Percentiles rank a stretch among this genome's conserved stretches.
Conservation (phyloP, 352 stramenopile species). For the Pilasporangium apinafurcum region DNA sequence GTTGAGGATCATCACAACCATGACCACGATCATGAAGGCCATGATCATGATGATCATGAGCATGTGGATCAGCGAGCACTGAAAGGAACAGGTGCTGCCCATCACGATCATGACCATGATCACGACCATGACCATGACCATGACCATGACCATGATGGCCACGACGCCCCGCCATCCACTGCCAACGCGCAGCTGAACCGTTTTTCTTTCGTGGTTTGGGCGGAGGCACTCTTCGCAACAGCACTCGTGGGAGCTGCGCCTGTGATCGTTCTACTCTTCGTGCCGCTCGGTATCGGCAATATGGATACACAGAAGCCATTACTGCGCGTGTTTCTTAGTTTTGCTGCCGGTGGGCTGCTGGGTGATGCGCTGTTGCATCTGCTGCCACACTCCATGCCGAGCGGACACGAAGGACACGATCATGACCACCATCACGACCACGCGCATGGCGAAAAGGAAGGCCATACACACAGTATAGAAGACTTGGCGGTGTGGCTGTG, state of each 20-base stretch:
- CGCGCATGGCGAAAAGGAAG: slow-evolving; percentile 10
- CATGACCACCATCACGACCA: slow-evolving; percentile 29
- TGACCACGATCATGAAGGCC: slow-evolving; percentile 2
- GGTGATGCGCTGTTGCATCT: slow-evolving; percentile 89
- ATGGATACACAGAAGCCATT: slow-evolving; percentile 59
- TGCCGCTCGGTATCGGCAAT: slow-evolving; percentile 52
- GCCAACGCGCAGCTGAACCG: slow-evolving; percentile 9
- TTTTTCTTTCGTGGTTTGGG: slow-evolving; percentile 49
- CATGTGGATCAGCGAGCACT: slow-evolving; percentile 5
- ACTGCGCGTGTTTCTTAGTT: slow-evolving; percentile 83
- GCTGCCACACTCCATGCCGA: slow-evolving; percentile 81
- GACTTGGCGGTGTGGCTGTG: slow-evolving; percentile 73
- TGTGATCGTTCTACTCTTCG: slow-evolving; percentile 61
- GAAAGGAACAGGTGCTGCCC: background rate
- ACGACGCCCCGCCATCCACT: slow-evolving; percentile 2
- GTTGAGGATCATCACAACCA: too few species aligned
- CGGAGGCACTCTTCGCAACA: slow-evolving; percentile 62
- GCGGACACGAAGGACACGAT: slow-evolving; percentile 24
- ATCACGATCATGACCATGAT: slow-evolving; percentile 15
- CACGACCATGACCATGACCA: slow-evolving; percentile 23
- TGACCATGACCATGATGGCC: slow-evolving; percentile 9
- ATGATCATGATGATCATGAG: slow-evolving; percentile 7
- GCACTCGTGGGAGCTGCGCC: slow-evolving; percentile 64
- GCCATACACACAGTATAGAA: slow-evolving; percentile 49
- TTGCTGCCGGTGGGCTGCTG: slow-evolving; percentile 82